Percentiles rank a stretch among this genome's conserved stretches.
phyloP scores from a whole-genome alignment of 208 protist species.

The Trypanosoma congolense region DNA sequence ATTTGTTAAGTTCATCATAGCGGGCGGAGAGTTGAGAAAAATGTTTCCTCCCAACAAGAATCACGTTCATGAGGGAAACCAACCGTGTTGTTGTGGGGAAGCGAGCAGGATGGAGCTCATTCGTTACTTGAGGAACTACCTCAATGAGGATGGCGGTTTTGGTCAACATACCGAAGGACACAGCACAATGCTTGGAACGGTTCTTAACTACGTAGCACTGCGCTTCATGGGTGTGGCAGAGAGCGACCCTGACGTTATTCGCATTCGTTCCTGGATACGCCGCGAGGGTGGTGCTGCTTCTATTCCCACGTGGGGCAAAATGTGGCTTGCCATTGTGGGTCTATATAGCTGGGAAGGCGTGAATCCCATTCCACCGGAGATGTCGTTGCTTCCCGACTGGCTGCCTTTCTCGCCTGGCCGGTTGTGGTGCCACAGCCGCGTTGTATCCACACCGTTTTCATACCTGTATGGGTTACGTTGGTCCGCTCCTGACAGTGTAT shows the following conservation, averaged over 20 bases:
- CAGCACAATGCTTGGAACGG: constrained; percentile 96
- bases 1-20: constrained; percentile 90
- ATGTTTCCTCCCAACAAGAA: constrained; percentile 60
- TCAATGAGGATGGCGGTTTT: constrained; percentile 95
- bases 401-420: constrained; percentile 86
- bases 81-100: constrained; percentile 42
- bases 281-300: constrained; percentile 75
- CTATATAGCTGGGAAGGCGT: constrained; percentile 93
- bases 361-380: constrained; percentile 92
- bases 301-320: constrained; percentile 96
- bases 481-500: constrained; percentile 32
- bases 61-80: constrained; percentile 42
- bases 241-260: constrained; percentile 47
- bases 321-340: constrained; percentile 92
- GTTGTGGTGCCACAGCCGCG: constrained; percentile 95
- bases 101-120: constrained; percentile 83
- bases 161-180: constrained; percentile 94
- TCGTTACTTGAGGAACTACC: constrained; percentile 92
- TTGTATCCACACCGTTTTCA: constrained; percentile 95
- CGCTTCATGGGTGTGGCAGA: constrained; percentile 90
- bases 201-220: constrained; percentile 93
- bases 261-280: constrained; percentile 79
- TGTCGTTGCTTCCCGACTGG: constrained; percentile 90
- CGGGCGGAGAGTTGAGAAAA: constrained; percentile 33
- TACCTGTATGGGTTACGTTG: constrained; percentile 94